A percentile compares a stretch with the other conserved stretches of the same genome.
Evolutionary conservation across 805 yeast species (phyloP).

Genomic region (Barnettozyma salicaria): DNA sequence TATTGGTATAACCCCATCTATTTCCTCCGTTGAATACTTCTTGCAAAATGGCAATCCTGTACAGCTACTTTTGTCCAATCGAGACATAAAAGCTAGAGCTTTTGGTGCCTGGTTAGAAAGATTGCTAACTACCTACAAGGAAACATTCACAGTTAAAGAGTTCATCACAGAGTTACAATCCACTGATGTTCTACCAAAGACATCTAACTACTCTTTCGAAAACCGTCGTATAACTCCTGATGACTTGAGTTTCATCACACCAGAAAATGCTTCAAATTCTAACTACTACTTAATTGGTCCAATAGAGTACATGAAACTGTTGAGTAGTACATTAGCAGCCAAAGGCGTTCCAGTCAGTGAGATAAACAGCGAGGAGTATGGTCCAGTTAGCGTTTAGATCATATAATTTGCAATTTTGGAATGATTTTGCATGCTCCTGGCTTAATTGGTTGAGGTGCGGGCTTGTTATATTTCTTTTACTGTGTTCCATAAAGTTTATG

Average conservation of each 20-base stretch:
- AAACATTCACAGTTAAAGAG: constrained; percentile 11
- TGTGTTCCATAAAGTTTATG: not conserved
- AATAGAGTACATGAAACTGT: constrained; percentile 14
- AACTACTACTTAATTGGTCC: constrained; percentile 24
- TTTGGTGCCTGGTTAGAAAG: constrained; percentile 15
- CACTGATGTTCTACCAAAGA: constrained; percentile 1
- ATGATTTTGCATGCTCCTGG: not conserved
- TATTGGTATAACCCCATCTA: constrained; percentile 60
- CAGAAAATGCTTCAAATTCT: constrained; percentile 7
- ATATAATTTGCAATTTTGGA: not conserved
- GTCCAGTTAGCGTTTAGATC: constrained; percentile 19
- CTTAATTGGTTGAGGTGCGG: not conserved
- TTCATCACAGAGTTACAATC: constrained; percentile 10
- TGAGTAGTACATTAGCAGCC: constrained; percentile 2
- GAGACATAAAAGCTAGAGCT: constrained; percentile 9
- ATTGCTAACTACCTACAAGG: constrained; percentile 10
- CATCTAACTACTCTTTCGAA: constrained; percentile 5
- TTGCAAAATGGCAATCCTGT: constrained; percentile 15
- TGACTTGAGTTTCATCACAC: constrained; percentile 9
- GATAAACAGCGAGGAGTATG: constrained; percentile 23
- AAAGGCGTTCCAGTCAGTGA: constrained; percentile 11
- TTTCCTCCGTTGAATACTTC: constrained; percentile 42
- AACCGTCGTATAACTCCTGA: constrained; percentile 7
- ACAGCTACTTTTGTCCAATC: constrained; percentile 14
- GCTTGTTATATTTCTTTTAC: too few species aligned